A percentile compares a stretch with the other conserved stretches of the same genome.
Evolutionary conservation across 1,284 basidiomycete species (phyloP).

Genomic region (Malassezia caprae): DNA sequence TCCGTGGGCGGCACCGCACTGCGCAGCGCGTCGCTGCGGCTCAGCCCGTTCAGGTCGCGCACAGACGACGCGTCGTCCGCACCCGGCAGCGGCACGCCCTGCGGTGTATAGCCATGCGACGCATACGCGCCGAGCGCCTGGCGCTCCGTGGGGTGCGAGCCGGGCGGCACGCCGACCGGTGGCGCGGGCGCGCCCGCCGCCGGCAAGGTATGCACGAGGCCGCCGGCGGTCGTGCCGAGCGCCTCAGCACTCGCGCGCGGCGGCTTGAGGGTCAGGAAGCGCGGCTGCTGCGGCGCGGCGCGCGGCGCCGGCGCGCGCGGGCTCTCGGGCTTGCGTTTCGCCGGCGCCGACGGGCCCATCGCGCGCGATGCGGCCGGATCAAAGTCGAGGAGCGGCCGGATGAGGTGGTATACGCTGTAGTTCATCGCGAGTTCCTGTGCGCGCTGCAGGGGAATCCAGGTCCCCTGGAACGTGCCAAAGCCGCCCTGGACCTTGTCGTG

Average conservation of each 20-base stretch:
- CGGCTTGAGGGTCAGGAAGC: constrained; percentile 35
- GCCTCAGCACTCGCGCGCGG: constrained; percentile 24
- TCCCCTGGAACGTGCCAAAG: constrained; percentile 98
- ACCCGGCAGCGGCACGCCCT: constrained; percentile 27
- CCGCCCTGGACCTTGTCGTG: constrained; percentile 99
- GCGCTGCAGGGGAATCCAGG: constrained; percentile 58
- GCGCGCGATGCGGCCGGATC: constrained; percentile 36
- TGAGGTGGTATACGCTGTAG: constrained; percentile 45
- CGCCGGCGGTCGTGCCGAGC: constrained; percentile 26
- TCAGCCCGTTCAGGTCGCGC: constrained; percentile 41
- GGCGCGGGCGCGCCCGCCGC: not conserved
- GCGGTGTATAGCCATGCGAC: constrained; percentile 33
- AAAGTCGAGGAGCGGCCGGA: constrained; percentile 44
- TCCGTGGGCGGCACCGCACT: constrained; percentile 29
- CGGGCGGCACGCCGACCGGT: constrained; percentile 30
- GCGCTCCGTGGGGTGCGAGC: constrained; percentile 26
- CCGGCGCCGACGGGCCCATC: constrained; percentile 29
- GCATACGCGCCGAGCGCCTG: constrained; percentile 31
- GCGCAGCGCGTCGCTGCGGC: constrained; percentile 26
- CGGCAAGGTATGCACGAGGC: constrained; percentile 19
- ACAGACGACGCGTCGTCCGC: constrained; percentile 27
- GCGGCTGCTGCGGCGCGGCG: constrained; percentile 15
- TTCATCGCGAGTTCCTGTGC: constrained; percentile 41
- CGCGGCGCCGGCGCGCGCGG: not conserved
- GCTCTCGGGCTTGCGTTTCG: constrained; percentile 26